Evolutionary conservation across 2,329 filamentous ascomycete species (phyloP), one percentile per base, ranked within the genome.

Genomic region (Kalmusia sp.): DNA sequence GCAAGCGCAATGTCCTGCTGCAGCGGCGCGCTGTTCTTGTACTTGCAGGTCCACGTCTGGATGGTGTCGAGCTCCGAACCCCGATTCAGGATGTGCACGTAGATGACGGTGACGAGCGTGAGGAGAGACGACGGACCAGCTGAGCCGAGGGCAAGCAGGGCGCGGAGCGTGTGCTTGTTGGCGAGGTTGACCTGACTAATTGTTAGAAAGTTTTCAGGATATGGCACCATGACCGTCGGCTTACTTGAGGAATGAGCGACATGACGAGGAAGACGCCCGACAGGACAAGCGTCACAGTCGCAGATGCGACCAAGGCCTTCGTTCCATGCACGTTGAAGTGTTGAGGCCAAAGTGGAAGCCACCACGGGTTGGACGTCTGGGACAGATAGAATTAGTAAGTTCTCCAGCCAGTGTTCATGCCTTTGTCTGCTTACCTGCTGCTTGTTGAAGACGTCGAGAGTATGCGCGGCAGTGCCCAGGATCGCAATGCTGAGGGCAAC

Each of bases 311-410:
- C 12, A 79, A 54, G 0, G 69, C 70, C 28, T 76, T 74, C 3
- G 79, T 75, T 14, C 78, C 78, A 15, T 72, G 65, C 1, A 72
- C 72, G 35, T 80, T 73, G 58, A 81, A 81, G 61, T 81, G 79
- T 8, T 74, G 70, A 1, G 74, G 75, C 79, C 79, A 81, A 35
- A 81, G 58, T 1, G 78, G 77, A 3, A 80, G 66, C 71, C 78
- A 80, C 77, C 78, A 81, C 21, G 74, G 74, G 57, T 80, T 80
- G 22, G 70, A 70, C 6, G 63, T 60, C 34, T 74, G 15, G 12
- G 9, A 14, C 24, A 30, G n/a, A 25, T 14, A 11, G 9, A 8
- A 19, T 45, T 9, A 47, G 44, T 21, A 9, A 17, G 8, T 22
- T 17, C 28, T 7, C 15, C 24, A 6, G 24, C 24, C 24, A n/a